Evolutionary conservation across 192 early-diverging fungal genomes (phyloP).

Genomic region (Phycomyces blakesleeanus): DNA sequence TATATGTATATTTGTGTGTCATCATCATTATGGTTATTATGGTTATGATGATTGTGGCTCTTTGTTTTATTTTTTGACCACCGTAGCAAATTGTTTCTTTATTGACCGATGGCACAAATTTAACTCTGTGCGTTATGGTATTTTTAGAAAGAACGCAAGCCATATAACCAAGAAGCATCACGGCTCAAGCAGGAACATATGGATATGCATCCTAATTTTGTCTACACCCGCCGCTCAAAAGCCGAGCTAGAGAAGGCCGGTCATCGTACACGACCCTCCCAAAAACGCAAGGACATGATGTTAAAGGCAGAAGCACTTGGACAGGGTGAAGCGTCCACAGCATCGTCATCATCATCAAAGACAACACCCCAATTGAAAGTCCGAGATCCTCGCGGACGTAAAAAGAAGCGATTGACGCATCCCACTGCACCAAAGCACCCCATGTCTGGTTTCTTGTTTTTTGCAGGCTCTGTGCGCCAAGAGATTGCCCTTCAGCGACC

Average conservation of each 20-base stretch:
- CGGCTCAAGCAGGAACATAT: slow-evolving; percentile 45
- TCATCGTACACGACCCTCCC: slow-evolving; percentile 21
- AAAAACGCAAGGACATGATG: slow-evolving; percentile 4
- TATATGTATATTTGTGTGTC: too few species aligned
- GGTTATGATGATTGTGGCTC: too few species aligned
- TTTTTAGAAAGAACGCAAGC: slow-evolving; percentile 31
- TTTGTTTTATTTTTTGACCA: too few species aligned
- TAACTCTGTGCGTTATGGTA: not conserved
- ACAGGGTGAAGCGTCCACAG: not conserved
- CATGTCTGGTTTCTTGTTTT: slow-evolving; percentile 82
- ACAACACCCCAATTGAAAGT: not conserved
- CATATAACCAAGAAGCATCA: slow-evolving; percentile 45
- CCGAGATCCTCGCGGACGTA: slow-evolving; percentile 39
- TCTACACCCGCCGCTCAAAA: slow-evolving; percentile 58
- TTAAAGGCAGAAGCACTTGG: not conserved
- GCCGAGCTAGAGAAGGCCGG: slow-evolving; percentile 50
- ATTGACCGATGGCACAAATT: not conserved
- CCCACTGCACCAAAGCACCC: slow-evolving; percentile 80
- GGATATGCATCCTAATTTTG: slow-evolving; percentile 49
- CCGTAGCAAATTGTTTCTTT: too few species aligned
- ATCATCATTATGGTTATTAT: too few species aligned
- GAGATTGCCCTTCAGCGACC: slow-evolving; percentile 59
- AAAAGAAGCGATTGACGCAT: slow-evolving; percentile 66
- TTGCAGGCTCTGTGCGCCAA: slow-evolving; percentile 62
- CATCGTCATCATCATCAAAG: not conserved